Base-by-base conservation (phyloP, 768 basidiomycete genomes). In the Exsudoporus frostii region DNA sequence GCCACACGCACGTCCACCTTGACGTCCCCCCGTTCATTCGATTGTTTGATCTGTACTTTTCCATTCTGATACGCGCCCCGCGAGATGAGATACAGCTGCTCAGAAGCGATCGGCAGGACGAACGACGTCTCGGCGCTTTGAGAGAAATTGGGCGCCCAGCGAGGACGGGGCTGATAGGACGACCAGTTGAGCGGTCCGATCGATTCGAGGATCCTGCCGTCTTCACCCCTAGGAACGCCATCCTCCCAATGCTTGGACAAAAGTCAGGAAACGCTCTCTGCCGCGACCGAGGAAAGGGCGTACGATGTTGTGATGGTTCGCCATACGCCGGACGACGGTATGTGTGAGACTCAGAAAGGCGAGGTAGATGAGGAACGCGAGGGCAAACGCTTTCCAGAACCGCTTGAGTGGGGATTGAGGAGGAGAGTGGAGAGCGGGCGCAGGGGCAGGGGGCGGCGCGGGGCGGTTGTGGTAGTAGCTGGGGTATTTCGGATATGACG, bases 61-160 rank as follows among this genome's bases (percentile, higher is more conserved):
- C 72, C 72, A 0, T 7, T 3, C 4, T 70, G 63, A 15, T 61
- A 55, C 10, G 60, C 56, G 1, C 75, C 75, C 6, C 67, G 67
- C 25, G 73, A 60, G 45, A 76, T 25, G 37, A 76, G 53, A 34
- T 69, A 76, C 27, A 75, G 51, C 4, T 59, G 58, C 0, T 71
- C 64, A 1, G 73, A 56, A 1, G 53, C 29, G 15, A 70, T 45
- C 29, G 70, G 68, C 34, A 76, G 64, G 0, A 61, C 40, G 20
- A 76, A 69, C 1, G 57, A 53, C 4, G 65, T 54, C 15, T 66
- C 51, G 4, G 66, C 64, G 20, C 64, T 29, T 4, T 40, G 20
- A 6, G 57, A 10, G 14, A 48, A 68, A 13, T 22, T 5, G 5
- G 56, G 53, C 3, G 56, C 56, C 68, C 66, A 68, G 17, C 14